Evolutionary conservation across 371 early-diverging fungal species (phyloP).

Genomic region (Smittium culicis): DNA sequence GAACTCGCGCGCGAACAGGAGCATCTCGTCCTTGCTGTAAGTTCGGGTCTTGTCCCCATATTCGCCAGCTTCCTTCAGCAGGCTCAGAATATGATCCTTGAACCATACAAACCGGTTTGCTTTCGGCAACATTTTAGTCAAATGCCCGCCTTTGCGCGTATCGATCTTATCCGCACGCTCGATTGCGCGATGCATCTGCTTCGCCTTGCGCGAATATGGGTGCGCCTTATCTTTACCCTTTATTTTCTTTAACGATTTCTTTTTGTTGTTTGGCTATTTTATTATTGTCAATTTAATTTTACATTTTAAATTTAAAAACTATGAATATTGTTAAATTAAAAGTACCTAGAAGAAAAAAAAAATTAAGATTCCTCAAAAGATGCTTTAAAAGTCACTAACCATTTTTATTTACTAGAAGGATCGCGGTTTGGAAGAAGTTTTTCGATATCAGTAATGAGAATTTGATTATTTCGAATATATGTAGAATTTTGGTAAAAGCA

Average conservation of each 20-base stretch:
- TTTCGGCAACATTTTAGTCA: slow-evolving; percentile 12
- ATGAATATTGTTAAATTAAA: too few species aligned
- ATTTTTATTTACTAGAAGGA: too few species aligned
- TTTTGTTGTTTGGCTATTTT: slow-evolving; percentile 47
- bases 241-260: slow-evolving; percentile 35
- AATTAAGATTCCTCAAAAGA: too few species aligned
- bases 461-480: too few species aligned
- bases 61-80: slow-evolving; percentile 17
- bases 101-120: slow-evolving; percentile 42
- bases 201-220: slow-evolving; percentile 48
- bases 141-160: slow-evolving; percentile 25
- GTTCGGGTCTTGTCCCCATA: too few species aligned
- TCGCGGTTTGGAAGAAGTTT: too few species aligned
- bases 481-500: too few species aligned
- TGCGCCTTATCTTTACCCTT: slow-evolving; percentile 44
- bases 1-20: slow-evolving; percentile 31
- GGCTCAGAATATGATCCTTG: slow-evolving; percentile 31
- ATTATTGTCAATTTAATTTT: too few species aligned
- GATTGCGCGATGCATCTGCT: slow-evolving; percentile 38
- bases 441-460: too few species aligned
- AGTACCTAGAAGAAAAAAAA: too few species aligned
- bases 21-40: slow-evolving; percentile 27
- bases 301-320: too few species aligned
- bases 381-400: too few species aligned
- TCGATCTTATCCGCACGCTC: slow-evolving; percentile 30